Evolutionary conservation across 345 rosid genomes (phyloP), one percentile per base, ranked within the genome.

Genomic region (Syzygium aqueum): DNA sequence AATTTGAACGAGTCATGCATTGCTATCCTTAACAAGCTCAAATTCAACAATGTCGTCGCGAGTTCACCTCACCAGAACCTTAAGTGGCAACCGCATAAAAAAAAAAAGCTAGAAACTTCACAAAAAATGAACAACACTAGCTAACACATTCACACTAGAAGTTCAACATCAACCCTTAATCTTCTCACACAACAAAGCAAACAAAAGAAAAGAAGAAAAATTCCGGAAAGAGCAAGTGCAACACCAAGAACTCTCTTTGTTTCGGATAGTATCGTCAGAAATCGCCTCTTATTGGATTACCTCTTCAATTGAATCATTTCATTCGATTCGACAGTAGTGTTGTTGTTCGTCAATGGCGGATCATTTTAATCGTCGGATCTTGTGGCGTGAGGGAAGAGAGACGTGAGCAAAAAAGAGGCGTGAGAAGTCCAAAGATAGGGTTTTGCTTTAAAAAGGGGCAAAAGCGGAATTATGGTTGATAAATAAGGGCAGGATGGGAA

Each of bases 231-330:
- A 86, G 40, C 54, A 23, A 57, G 87, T 37, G 50, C n/a, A 80
- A 56, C 61, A 11, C 61, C n/a, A 22, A 56, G 61, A 56, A 23
- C 46, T 33, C 14, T 33, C 80, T 16, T 40, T 7, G 49, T 19
- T 73, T 33, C 80, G 25, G 25, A 73, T 1, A 8, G 13, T 17
- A 17, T 25, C 9, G 56, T 0, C 33, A 43, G 54, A 19, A 25
- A 63, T 65, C 46, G 87, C 14, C 51, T 19, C 88, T 86, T 54
- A 86, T 85, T 85, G 88, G 21, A 86, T 53, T 85, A 86, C 78
- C 51, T 86, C 49, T 21, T 53, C 73, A 82, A 33, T 33, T 6
- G 61, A 33, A 2, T 73, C 25, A 46, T 73, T 33, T 73, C 80
- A 73, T 57, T 57, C 86, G 27, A 23, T 33, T 33, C 37, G 37